phyloP scores from a whole-genome alignment of 257 asterid genomes.

The Echites panduratus region DNA sequence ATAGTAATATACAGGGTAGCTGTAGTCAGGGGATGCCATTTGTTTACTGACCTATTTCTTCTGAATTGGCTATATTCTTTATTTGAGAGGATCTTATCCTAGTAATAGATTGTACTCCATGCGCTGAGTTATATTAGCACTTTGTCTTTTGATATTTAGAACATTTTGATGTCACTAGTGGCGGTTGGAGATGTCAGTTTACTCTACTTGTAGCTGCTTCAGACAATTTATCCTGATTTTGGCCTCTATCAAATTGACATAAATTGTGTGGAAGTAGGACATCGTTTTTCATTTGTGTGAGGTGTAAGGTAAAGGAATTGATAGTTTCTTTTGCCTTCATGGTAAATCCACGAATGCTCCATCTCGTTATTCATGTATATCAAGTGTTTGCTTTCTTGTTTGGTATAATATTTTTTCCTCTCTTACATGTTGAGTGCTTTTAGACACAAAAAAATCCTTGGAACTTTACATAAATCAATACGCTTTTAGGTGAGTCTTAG shows the following conservation, averaged over 20 bases:
- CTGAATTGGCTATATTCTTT: background rate
- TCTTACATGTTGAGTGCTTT: background rate
- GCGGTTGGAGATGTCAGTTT: background rate
- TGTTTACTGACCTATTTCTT: background rate
- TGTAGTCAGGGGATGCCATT: background rate
- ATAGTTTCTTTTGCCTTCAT: slow-evolving; percentile 4
- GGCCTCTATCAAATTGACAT: background rate
- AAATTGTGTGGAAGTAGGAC: background rate
- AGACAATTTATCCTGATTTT: background rate
- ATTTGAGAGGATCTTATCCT: background rate
- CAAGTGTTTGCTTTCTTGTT: background rate
- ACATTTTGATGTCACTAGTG: background rate
- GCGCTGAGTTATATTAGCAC: background rate
- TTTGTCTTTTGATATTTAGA: background rate
- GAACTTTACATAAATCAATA: background rate
- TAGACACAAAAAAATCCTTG: background rate
- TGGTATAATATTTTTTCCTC: background rate
- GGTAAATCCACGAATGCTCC: background rate
- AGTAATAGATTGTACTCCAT: background rate
- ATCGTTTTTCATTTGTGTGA: background rate
- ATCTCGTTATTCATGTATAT: background rate
- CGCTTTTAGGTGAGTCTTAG: background rate
- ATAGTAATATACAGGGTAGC: background rate
- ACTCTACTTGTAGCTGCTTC: background rate
- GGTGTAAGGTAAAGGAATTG: background rate